Conservation (phyloP, 345 rosid species). For the Syzygium aromaticum region DNA sequence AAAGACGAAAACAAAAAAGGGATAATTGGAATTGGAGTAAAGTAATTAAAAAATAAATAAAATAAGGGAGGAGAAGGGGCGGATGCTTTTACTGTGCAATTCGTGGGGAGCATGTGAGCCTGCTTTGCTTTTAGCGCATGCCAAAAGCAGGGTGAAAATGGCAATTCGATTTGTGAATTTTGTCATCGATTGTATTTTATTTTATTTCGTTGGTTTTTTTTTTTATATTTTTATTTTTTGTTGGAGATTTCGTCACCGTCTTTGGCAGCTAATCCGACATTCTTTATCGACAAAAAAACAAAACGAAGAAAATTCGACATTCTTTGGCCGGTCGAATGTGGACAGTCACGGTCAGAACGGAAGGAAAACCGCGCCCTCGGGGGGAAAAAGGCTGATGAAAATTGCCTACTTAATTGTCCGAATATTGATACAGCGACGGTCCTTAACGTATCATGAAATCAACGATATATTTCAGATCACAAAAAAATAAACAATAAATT, state of each 20-base stretch:
- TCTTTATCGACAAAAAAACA: background rate
- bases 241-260: background rate
- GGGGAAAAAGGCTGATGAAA: background rate
- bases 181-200: background rate
- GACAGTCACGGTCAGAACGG: background rate
- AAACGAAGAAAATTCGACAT: background rate
- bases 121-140: constrained; percentile 38
- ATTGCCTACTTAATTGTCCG: background rate
- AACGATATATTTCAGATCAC: too few relatives aligned
- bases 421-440: too few relatives aligned
- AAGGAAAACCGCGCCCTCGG: background rate
- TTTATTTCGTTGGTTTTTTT: background rate
- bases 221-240: background rate
- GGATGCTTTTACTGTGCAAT: background rate
- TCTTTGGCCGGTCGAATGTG: background rate
- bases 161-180: background rate
- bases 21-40: background rate
- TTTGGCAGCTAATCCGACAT: background rate
- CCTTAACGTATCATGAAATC: too few relatives aligned
- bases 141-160: constrained; percentile 11
- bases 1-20: background rate
- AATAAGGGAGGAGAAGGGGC: background rate
- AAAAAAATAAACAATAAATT: too few relatives aligned
- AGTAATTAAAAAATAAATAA: background rate
- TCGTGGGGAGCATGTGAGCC: constrained; percentile 43